Conservation (phyloP, 106 monocot genomes). For the Allium fistulosum region DNA sequence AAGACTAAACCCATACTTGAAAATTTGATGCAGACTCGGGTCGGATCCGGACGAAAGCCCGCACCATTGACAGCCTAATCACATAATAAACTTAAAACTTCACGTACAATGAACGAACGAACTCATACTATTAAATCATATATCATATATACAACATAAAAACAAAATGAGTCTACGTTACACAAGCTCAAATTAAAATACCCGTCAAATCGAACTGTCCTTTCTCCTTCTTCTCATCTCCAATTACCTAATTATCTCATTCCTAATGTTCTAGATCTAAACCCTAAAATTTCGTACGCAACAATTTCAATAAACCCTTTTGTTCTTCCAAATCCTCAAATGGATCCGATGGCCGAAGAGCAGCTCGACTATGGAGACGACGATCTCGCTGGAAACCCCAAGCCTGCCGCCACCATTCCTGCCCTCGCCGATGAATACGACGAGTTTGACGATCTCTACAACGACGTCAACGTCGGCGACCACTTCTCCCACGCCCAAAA, state of each 20-base stretch:
- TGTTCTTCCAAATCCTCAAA: background rate
- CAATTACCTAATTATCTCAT: background rate
- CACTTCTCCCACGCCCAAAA: conserved; percentile 31
- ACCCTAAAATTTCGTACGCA: background rate
- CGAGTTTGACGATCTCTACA: conserved; percentile 90
- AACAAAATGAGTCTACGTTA: background rate
- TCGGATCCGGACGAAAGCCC: no score
- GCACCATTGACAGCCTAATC: no score
- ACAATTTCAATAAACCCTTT: no score
- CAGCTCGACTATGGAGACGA: conserved; percentile 17
- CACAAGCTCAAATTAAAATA: background rate
- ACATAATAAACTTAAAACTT: background rate
- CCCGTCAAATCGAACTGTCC: background rate
- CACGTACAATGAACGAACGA: background rate
- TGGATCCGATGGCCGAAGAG: conserved; percentile 16
- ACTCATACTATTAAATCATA: background rate
- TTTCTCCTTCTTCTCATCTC: background rate
- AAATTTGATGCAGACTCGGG: no score
- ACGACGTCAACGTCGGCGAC: conserved; percentile 89
- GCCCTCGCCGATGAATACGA: conserved; percentile 81
- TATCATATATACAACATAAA: background rate
- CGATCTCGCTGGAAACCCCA: conserved; percentile 9
- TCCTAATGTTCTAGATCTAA: background rate
- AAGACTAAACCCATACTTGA: no score
- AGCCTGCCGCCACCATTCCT: conserved; percentile 39